Evolutionary conservation across 2,329 filamentous ascomycete species (phyloP).

Genomic region (Talaromyces verruculosus): DNA sequence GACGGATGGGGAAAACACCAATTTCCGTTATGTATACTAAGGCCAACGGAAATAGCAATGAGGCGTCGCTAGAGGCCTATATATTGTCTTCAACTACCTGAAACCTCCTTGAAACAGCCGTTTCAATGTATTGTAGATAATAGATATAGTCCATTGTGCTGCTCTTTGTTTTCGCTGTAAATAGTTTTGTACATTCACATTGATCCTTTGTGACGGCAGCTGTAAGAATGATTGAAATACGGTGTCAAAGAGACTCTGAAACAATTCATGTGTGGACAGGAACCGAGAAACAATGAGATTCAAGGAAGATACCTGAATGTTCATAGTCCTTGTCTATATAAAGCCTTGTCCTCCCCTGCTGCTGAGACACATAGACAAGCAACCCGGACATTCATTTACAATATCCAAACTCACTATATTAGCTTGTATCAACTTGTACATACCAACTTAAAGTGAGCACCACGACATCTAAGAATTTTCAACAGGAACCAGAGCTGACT

Average conservation of each 20-base stretch:
- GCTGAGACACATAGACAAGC: not conserved
- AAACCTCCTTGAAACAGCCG: not conserved
- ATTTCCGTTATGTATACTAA: constrained; percentile 9
- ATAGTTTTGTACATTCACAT: not conserved
- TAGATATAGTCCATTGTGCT: not conserved
- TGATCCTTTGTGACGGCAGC: not conserved
- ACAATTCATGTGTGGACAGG: not conserved
- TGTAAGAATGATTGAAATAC: not conserved
- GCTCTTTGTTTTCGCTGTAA: not conserved
- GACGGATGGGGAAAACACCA: not conserved
- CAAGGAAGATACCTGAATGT: not conserved
- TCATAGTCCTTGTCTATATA: not conserved
- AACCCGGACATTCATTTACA: not conserved
- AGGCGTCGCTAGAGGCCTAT: not conserved
- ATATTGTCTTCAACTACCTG: not conserved
- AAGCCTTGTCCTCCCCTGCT: not conserved
- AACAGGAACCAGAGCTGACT: not conserved
- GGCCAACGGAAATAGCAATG: not conserved
- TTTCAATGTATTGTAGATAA: not conserved
- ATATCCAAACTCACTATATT: not conserved
- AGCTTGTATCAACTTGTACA: not conserved
- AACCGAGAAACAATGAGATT: not conserved
- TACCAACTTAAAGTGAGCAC: not conserved
- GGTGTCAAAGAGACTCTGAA: not conserved
- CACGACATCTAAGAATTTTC: not conserved